Evolutionary conservation across 192 early-diverging fungal species (phyloP), one percentile per base, ranked within the genome.

Genomic region (Phlyctochytrium planicorne): DNA sequence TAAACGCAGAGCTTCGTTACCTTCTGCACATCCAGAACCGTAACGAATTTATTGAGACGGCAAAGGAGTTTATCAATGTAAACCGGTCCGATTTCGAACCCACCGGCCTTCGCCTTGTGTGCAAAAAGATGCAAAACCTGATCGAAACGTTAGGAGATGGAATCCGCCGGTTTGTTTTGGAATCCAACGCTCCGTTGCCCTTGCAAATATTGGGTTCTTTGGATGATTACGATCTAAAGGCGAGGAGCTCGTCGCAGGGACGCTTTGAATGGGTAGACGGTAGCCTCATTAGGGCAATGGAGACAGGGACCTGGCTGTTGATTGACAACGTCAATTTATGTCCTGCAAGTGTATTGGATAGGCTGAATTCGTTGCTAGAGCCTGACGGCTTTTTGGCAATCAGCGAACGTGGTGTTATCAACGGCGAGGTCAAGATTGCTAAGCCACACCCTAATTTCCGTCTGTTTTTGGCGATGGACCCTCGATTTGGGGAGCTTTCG

Each of bases 191-290:
- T 27, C 40, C 40, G 40, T 14, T 20, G 6, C 40, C 20, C 40
- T 14, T 47, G 6, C 40, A 47, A 47, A 23, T 68, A 35, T 36
- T 68, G 34, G 65, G n/a, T 34, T 57, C 47, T 30, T 32, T 25
- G 2, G 6, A 17, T 52, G 52, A 52, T 55, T 20, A 59, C n/a
- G 40, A 62, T 27, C 29, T 24, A 27, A 20, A 2, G 16, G 3
- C 31, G 2, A 34, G 31, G 12, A 33, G 52, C 1, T 77, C 75
- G 24, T 63, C 66, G 4, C 70, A 72, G 34, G 96, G 96, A 17
- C 82, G 85, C 20, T 99, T 99, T 70, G 97, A 99, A 71, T 99
- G 97, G 97, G 90, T 96, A 55, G 97, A 99, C 76, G 94, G 95
- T 36, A 86, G 91, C 2, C 80, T 99, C 2, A 90, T 99, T 30